Conservation (phyloP, 805 yeast genomes). For the Wickerhamiella cacticola region DNA sequence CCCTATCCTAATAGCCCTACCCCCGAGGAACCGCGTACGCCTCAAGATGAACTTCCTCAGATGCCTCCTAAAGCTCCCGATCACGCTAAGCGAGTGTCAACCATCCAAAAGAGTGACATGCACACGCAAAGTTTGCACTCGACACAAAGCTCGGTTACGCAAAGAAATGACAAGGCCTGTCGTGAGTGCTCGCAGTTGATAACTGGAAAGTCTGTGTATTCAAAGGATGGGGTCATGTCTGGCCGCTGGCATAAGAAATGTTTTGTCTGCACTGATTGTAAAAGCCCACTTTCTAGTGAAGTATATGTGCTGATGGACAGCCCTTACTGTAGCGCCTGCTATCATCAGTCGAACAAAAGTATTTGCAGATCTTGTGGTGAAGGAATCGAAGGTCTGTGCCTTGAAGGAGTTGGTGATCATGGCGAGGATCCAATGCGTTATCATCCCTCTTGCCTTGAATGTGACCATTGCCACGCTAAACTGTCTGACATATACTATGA, state of each 20-base stretch:
- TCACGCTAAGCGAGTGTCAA: neutral
- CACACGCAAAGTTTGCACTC: conserved; percentile 4
- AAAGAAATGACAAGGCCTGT: conserved; percentile 33
- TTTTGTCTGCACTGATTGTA: conserved; percentile 63
- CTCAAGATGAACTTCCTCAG: neutral
- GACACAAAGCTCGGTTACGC: neutral
- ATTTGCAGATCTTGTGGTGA: conserved; percentile 55
- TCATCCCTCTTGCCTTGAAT: conserved; percentile 61
- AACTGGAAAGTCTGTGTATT: conserved; percentile 55
- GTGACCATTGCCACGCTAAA: conserved; percentile 42
- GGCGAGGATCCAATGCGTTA: conserved; percentile 37
- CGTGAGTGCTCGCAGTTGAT: conserved; percentile 55
- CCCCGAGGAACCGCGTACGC: neutral
- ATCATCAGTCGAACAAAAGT: conserved; percentile 63
- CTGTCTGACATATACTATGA: conserved; percentile 28
- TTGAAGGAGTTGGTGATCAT: conserved; percentile 38
- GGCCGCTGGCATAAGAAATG: conserved; percentile 94
- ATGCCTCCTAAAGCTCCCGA: conserved; percentile 9
- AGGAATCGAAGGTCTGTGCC: conserved; percentile 85
- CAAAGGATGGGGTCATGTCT: conserved; percentile 49
- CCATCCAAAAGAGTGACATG: neutral
- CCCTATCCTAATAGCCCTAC: conserved; percentile 3
- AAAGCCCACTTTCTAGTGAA: conserved; percentile 24
- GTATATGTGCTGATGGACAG: conserved; percentile 60
- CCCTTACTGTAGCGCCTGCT: conserved; percentile 74